phyloP scores from a whole-genome alignment of 2,329 filamentous ascomycete genomes.

The Furcasterigmium sp. region DNA sequence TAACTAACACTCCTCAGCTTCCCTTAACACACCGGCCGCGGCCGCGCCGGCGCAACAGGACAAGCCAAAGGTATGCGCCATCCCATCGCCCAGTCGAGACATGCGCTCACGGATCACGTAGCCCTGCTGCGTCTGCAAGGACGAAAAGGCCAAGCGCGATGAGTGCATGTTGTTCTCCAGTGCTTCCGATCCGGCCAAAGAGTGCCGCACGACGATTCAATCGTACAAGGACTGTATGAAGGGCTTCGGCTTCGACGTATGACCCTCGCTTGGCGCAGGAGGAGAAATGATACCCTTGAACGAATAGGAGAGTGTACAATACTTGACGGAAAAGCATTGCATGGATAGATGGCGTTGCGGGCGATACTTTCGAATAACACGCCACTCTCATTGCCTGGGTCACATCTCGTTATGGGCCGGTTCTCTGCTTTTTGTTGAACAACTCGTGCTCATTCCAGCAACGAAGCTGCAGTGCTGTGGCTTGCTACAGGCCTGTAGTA shows the following conservation, averaged over 20 bases:
- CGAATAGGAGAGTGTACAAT: conserved; percentile 10
- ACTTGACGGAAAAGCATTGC: conserved; percentile 6
- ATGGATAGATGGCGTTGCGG: conserved; percentile 9
- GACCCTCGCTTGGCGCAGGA: conserved; percentile 10
- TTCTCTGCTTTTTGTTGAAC: too few relatives aligned
- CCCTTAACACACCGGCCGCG: conserved; percentile 22
- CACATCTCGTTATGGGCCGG: too few relatives aligned
- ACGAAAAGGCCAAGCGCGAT: conserved; percentile 87
- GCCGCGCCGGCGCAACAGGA: conserved; percentile 22
- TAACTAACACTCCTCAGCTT: conserved; percentile 3
- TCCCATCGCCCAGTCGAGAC: background rate
- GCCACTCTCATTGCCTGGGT: background rate
- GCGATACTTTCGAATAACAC: background rate
- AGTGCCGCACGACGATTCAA: conserved; percentile 77
- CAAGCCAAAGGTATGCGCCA: conserved; percentile 36
- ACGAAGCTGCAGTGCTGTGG: too few relatives aligned
- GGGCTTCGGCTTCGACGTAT: conserved; percentile 80
- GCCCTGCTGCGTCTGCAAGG: conserved; percentile 97
- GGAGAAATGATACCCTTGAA: background rate
- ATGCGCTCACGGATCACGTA: conserved; percentile 27
- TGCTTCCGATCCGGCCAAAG: conserved; percentile 71
- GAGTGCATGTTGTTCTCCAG: conserved; percentile 99
- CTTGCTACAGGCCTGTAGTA: too few relatives aligned
- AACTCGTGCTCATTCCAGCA: too few relatives aligned
- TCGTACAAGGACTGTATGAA: conserved; percentile 91